Evolutionary conservation across 2,329 filamentous ascomycete genomes (phyloP).

Genomic region (Phaeophleospora eucalypticola): DNA sequence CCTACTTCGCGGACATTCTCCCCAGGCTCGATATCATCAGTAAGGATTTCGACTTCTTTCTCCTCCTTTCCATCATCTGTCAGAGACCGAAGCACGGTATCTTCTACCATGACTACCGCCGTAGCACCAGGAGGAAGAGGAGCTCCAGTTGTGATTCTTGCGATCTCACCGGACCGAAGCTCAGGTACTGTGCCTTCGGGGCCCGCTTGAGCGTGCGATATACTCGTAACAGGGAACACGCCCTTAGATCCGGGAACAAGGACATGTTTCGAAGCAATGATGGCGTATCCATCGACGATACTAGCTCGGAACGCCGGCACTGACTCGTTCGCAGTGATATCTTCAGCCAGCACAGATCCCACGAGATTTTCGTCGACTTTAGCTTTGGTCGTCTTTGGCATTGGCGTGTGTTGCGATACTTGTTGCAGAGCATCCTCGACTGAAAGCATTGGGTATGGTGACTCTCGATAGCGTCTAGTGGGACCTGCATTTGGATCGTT

Average conservation of each 20-base stretch:
- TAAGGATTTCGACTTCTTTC: constrained; percentile 79
- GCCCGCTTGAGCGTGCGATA: constrained; percentile 79
- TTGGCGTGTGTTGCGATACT: constrained; percentile 70
- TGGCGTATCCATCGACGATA: constrained; percentile 94
- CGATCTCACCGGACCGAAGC: constrained; percentile 70
- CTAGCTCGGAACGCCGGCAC: constrained; percentile 93
- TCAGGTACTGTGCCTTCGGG: constrained; percentile 57
- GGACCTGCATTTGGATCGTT: constrained; percentile 59
- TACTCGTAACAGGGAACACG: constrained; percentile 75
- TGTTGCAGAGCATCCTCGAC: constrained; percentile 74
- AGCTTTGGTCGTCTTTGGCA: constrained; percentile 52
- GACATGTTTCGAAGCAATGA: constrained; percentile 54
- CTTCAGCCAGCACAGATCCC: constrained; percentile 75
- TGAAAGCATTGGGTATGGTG: constrained; percentile 86
- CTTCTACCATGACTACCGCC: constrained; percentile 94
- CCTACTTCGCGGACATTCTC: constrained; percentile 92
- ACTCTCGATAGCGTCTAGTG: constrained; percentile 71
- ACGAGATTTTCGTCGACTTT: constrained; percentile 64
- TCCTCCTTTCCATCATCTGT: constrained; percentile 82
- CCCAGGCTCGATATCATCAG: constrained; percentile 66
- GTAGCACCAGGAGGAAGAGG: constrained; percentile 84
- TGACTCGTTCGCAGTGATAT: constrained; percentile 72
- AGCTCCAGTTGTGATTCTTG: constrained; percentile 90
- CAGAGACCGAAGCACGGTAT: constrained; percentile 70
- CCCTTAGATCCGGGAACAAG: constrained; percentile 62